Base-by-base conservation (phyloP, 2,329 filamentous ascomycete species). In the Aspergillus niger region DNA sequence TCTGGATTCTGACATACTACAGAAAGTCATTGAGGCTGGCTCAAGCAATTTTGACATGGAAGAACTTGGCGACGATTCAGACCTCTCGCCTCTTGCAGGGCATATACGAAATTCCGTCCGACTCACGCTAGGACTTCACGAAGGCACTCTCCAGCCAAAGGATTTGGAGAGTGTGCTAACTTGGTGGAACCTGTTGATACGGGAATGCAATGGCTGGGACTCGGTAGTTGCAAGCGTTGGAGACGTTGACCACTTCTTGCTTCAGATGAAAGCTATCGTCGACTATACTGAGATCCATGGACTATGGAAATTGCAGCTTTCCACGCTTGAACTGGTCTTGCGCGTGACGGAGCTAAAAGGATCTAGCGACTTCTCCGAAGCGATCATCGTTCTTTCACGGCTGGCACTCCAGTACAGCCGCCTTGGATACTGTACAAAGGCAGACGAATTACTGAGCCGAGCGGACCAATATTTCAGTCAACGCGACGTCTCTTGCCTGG, bases 341-440 rank as follows among this genome's bases (percentile, higher is more conserved):
- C 80, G 77, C 26, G 70, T 82, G 1, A 71, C 81, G 10, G 82
- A 85, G 65, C 68, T 85, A 30, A 76, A 78, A 49, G 71, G 75
- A 20, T 64, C 67, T 3, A 61, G 65, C 4, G 70, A 77, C 50
- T 62, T 63, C 61, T 80, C 77, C 2, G 76, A 75, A 59, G 74
- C 77, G 24, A 77, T 81, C 47, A 71, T 71, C 36, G 78, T 72
- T 62, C 76, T 80, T 24, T 81, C 76, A 64, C 74, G 77, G 13
- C 74, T 88, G 6, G 83, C 81, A 2, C 66, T 82, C 7, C 83
- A 87, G 63, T 85, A 87, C 67, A 78, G 86, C 47, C 79, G 81
- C 5, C 79, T 89, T 62, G 88, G 87, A 28, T 85, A 88, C 66
- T 83, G 83, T 52, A 83, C 82, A 47, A 85, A 84, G 68, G 85